Evolutionary conservation across 257 asterid species (phyloP).

Genomic region (Solanum rostratum): DNA sequence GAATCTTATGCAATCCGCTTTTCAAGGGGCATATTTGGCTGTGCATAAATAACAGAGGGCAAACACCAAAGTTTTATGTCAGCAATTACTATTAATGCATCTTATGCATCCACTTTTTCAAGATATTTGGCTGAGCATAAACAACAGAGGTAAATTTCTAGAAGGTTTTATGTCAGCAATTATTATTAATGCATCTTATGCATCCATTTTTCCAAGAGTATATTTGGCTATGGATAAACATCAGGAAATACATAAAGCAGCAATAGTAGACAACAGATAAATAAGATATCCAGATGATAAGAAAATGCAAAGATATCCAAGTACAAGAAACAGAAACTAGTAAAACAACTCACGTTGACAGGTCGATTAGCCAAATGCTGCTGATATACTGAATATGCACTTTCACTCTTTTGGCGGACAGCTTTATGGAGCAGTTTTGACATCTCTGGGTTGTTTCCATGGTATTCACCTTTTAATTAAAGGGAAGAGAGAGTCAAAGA

Average conservation of each 20-base stretch:
- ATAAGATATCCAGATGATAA: background rate
- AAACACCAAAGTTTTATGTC: too few species aligned
- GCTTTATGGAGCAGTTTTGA: conserved; percentile 99
- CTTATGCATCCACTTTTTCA: background rate
- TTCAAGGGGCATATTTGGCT: background rate
- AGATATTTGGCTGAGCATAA: background rate
- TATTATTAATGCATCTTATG: background rate
- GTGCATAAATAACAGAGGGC: background rate
- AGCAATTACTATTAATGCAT: background rate
- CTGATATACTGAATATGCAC: conserved; percentile 83
- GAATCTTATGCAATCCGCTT: background rate
- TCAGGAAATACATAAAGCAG: background rate
- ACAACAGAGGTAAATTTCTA: background rate
- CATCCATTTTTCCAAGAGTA: background rate
- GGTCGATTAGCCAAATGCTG: conserved; percentile 96
- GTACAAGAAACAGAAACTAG: background rate
- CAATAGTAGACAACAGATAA: background rate
- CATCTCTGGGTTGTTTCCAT: conserved; percentile 99
- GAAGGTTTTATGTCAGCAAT: background rate
- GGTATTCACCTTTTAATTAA: conserved; percentile 69
- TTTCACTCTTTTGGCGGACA: conserved; percentile 83
- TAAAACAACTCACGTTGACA: conserved; percentile 62
- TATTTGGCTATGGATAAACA: background rate
- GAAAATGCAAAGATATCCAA: background rate
- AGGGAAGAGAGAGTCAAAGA: background rate